These are phyloP conservation scores for Mycena rebaudengoi DNA, from an alignment of 768 basidiomycete species.

Conservation along the genomic window DNA sequence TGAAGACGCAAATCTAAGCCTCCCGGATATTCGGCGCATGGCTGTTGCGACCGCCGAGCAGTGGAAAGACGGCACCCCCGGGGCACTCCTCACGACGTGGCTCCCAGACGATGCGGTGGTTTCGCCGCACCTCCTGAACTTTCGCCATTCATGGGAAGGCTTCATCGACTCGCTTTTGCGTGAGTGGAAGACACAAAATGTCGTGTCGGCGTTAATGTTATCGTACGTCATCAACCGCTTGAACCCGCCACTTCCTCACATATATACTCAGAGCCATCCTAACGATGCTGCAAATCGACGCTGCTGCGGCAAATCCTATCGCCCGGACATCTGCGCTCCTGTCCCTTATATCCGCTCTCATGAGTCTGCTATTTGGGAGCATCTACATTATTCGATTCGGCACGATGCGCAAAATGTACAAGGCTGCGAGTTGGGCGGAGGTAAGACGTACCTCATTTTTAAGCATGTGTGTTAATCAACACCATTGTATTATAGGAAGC, in stretches of 20 bases:
- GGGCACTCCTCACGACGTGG: neutral
- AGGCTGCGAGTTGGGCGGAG: conserved; percentile 68
- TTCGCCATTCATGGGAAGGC: conserved; percentile 22
- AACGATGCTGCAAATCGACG: conserved; percentile 28
- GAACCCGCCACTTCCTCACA: neutral
- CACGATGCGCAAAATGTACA: conserved; percentile 68
- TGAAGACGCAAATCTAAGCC: conserved; percentile 61
- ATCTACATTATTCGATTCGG: conserved; percentile 68
- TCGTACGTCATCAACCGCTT: conserved; percentile 1
- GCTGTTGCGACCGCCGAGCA: conserved; percentile 16
- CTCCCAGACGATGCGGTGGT: conserved; percentile 40
- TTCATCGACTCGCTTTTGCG: conserved; percentile 39
- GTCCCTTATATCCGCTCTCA: conserved; percentile 62
- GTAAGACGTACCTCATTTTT: conserved; percentile 34
- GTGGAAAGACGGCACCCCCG: conserved; percentile 16
- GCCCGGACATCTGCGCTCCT: conserved; percentile 61
- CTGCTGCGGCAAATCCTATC: conserved; percentile 57
- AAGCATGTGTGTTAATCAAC: neutral
- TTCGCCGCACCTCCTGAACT: conserved; percentile 50
- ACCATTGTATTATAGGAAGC: conserved; percentile 48
- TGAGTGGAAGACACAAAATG: conserved; percentile 68
- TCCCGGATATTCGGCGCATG: conserved; percentile 45
- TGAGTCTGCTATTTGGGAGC: conserved; percentile 68
- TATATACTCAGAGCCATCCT: conserved; percentile 16
- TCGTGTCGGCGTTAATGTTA: conserved; percentile 55